phyloP scores from a whole-genome alignment of 768 basidiomycete genomes.

The Boletus reticuloceps region DNA sequence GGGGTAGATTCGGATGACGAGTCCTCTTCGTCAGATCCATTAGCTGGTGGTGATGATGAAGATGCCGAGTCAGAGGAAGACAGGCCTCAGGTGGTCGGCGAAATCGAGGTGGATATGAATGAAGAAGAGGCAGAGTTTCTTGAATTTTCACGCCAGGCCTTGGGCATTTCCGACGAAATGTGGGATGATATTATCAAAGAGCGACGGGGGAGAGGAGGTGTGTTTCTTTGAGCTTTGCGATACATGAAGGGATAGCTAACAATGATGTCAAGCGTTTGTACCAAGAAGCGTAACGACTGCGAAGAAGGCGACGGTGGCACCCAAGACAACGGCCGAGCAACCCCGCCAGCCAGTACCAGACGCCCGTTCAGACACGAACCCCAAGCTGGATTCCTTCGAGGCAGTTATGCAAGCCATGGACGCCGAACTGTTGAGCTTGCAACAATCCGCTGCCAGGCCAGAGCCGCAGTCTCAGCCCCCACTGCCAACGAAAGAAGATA shows the following conservation, averaged over 20 bases:
- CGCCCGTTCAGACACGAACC: slow-evolving; percentile 49
- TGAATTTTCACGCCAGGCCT: slow-evolving; percentile 87
- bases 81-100: slow-evolving; percentile 76
- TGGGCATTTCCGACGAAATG: slow-evolving; percentile 87
- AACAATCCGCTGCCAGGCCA: slow-evolving; percentile 23
- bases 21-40: slow-evolving; percentile 59
- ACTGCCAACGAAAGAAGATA: slow-evolving; percentile 44
- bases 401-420: slow-evolving; percentile 97
- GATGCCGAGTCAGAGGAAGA: slow-evolving; percentile 73
- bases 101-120: slow-evolving; percentile 86
- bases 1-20: slow-evolving; percentile 94
- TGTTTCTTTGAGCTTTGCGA: slow-evolving; percentile 24
- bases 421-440: slow-evolving; percentile 60
- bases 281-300: slow-evolving; percentile 33
- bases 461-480: slow-evolving; percentile 12
- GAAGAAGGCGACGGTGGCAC: not conserved
- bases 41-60: slow-evolving; percentile 40
- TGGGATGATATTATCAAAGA: slow-evolving; percentile 87
- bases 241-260: slow-evolving; percentile 5
- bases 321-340: slow-evolving; percentile 10
- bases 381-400: slow-evolving; percentile 88
- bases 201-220: slow-evolving; percentile 78
- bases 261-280: slow-evolving; percentile 51
- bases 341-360: slow-evolving; percentile 29
- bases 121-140: slow-evolving; percentile 95